Base-by-base conservation (phyloP, 2,329 filamentous ascomycete genomes). In the Arachnomyces sp. region DNA sequence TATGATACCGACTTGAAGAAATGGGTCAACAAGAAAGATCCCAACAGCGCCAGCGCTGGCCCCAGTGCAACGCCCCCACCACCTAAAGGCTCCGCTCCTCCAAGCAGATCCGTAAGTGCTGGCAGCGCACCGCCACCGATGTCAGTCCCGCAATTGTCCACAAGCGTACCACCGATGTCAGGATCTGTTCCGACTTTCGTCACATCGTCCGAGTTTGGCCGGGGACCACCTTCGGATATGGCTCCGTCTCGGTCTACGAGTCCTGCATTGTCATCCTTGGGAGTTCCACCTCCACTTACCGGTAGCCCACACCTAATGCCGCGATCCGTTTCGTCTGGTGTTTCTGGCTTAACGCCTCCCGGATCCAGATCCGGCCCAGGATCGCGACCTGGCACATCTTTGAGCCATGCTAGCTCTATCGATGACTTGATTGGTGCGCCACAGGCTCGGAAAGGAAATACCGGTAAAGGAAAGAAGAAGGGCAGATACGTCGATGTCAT, bases 1-100 rank as follows among this genome's bases (percentile, higher is more conserved):
- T 98, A 92, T 55, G 92, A 98, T 57, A 84, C 88, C 2, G 86
- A 95, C n/a, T 75, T 95, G 38, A 93, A 94, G 70, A 88, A 92
- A 60, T 98, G 93, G 93, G 74, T 98, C 60, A 96, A 98, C 70
- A 95, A 95, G 71, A 95, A 95, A 60, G 78, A 79, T 8, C 82
- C 82, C 9, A 69, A 68, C 11, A 75, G 77, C 6, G 81, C 84
- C 40, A 76, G 75, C 21, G 59, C 72, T 16, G 63, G 68, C n/a
- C 58, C 69, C 17, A 66, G 69, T 34, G 80, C 80, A 1, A 80
- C 88, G 0, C 85, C 90, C 1, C 89, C 92, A 1, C 89, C 88
- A 3, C 89, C 89, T 1, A 80, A 75, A 51, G 74, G 70, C 4
- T 66, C 68, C 3, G 66, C 61, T 40, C 71, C 66, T 46, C 71